Percentiles rank a stretch among this genome's conserved stretches.
Conservation (phyloP, 768 basidiomycete genomes). For the Termitomyces eurrhizus region DNA sequence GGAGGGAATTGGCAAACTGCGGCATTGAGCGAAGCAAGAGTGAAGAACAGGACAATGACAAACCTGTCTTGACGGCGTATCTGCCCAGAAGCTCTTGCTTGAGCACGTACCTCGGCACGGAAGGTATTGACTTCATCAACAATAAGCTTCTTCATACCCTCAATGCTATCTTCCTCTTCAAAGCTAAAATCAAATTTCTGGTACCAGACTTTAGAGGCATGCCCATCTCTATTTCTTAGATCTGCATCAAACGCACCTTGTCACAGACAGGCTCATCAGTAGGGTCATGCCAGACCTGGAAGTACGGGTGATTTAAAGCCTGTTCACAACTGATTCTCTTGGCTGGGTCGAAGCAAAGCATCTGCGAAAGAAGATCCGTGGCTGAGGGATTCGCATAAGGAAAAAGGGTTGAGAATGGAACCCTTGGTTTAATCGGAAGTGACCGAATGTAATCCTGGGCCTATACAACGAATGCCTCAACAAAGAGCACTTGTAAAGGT, state of each 20-base stretch:
- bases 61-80: conserved; percentile 78
- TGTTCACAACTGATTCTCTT: conserved; percentile 96
- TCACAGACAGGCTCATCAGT: conserved; percentile 90
- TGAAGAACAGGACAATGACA: conserved; percentile 10
- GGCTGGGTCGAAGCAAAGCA: conserved; percentile 95
- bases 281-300: conserved; percentile 97
- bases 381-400: conserved; percentile 93
- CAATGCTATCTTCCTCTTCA: conserved; percentile 94
- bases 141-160: conserved; percentile 96
- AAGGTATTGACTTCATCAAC: conserved; percentile 89
- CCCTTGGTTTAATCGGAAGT: conserved; percentile 92
- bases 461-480: conserved; percentile 32
- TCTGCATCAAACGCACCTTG: conserved; percentile 39
- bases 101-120: conserved; percentile 85
- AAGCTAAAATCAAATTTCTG: conserved; percentile 96
- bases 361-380: conserved; percentile 86
- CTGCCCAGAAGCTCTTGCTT: conserved; percentile 68
- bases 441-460: conserved; percentile 98
- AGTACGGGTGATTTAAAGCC: conserved; percentile 91
- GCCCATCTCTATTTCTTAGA: background rate
- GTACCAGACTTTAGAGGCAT: background rate
- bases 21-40: conserved; percentile 3
- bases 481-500: background rate
- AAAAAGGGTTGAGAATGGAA: conserved; percentile 88
- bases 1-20: conserved; percentile 72